These are phyloP conservation scores for Sugiyamaella americana DNA, from an alignment of 805 yeast genomes.

Conservation along the genomic window DNA sequence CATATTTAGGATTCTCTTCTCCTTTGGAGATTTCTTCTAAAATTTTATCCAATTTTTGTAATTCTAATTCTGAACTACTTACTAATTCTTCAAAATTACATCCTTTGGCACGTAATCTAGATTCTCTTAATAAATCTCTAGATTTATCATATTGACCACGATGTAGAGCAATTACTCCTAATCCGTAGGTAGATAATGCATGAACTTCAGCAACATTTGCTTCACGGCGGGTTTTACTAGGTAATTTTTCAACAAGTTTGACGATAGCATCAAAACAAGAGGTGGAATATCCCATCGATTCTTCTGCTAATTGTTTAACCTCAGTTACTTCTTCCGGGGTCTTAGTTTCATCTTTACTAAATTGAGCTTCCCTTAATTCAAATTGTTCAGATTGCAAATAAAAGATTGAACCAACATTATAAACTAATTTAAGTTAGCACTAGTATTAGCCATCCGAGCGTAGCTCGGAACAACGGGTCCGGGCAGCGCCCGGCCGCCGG, in stretches of 20 bases:
- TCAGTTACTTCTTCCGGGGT: slow-evolving; percentile 19
- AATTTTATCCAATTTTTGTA: slow-evolving; percentile 43
- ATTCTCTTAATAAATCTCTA: slow-evolving; percentile 55
- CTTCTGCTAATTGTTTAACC: slow-evolving; percentile 15
- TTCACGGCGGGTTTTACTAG: slow-evolving; percentile 34
- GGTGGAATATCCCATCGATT: slow-evolving; percentile 27
- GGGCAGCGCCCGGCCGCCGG: no score
- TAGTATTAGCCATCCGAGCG: no score
- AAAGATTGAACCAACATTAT: slow-evolving; percentile 62
- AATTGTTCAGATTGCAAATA: slow-evolving; percentile 61
- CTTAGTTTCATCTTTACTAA: slow-evolving; percentile 19
- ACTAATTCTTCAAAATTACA: slow-evolving; percentile 59
- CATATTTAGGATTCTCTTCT: slow-evolving; percentile 8
- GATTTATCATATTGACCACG: slow-evolving; percentile 51
- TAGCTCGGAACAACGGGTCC: no score
- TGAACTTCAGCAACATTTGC: slow-evolving; percentile 54
- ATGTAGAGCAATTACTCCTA: slow-evolving; percentile 74
- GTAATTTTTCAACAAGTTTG: slow-evolving; percentile 38
- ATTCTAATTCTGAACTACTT: slow-evolving; percentile 59
- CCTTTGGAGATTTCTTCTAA: slow-evolving; percentile 5
- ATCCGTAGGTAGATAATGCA: slow-evolving; percentile 76
- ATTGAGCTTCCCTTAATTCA: slow-evolving; percentile 42
- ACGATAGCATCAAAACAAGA: slow-evolving; percentile 41
- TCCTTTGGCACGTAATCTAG: slow-evolving; percentile 63
- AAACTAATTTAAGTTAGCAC: no score